These are phyloP conservation scores for Adiantum capillusveneris DNA, from an alignment of 75 land plant species.

Conservation along the genomic window DNA sequence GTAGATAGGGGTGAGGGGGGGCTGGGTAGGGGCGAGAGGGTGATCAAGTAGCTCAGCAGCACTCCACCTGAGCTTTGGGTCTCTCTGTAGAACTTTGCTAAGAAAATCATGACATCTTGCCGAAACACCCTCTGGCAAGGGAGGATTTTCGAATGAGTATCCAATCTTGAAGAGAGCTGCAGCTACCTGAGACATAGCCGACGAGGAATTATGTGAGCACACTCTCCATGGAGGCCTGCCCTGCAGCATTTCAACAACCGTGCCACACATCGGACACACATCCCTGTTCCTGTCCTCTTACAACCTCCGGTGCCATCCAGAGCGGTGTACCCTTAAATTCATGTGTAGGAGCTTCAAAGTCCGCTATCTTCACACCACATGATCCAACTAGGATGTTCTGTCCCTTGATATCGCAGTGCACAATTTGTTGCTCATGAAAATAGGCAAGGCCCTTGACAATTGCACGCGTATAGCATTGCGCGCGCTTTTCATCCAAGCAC, in stretches of 20 bases:
- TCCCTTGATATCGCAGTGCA: too few relatives aligned
- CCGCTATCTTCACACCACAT: constrained; percentile 22
- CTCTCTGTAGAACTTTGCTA: constrained; percentile 25
- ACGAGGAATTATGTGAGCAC: background rate
- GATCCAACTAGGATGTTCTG: constrained; percentile 46
- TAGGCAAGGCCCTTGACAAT: constrained; percentile 33
- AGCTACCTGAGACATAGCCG: constrained; percentile 14
- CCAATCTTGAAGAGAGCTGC: constrained; percentile 33
- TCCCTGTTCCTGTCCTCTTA: constrained; percentile 24
- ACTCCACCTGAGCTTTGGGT: constrained; percentile 26
- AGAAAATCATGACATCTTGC: constrained; percentile 27
- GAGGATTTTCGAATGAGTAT: constrained; percentile 27
- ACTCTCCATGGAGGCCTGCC: constrained; percentile 34
- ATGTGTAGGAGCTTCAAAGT: constrained; percentile 27
- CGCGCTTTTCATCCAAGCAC: constrained; percentile 18
- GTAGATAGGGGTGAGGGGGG: too few relatives aligned
- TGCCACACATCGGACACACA: constrained; percentile 36
- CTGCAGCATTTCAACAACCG: constrained; percentile 44
- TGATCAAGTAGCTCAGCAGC: constrained; percentile 25
- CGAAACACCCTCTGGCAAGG: constrained; percentile 20
- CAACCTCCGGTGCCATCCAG: constrained; percentile 52
- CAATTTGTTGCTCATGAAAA: constrained; percentile 37
- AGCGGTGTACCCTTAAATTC: constrained; percentile 53
- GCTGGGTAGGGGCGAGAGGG: too few relatives aligned
- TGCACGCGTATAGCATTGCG: constrained; percentile 26